These are phyloP conservation scores for Fusarium bactridioides DNA, from an alignment of 2,329 filamentous ascomycete genomes.

Conservation along the genomic window DNA sequence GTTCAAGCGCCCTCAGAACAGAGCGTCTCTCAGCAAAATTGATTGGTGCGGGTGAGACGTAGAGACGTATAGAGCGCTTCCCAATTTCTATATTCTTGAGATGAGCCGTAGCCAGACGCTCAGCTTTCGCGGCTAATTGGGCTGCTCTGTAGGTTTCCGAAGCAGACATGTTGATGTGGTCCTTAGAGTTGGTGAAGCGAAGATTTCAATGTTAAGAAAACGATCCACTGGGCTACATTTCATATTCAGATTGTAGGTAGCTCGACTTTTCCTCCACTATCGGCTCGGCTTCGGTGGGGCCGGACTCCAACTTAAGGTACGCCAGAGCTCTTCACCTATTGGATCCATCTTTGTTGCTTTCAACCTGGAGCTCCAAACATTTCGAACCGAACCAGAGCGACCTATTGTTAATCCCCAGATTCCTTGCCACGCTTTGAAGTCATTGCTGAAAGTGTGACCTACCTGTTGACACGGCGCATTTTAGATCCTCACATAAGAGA, in stretches of 20 bases:
- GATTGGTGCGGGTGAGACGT: slow-evolving; percentile 60
- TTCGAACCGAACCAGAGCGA: not conserved
- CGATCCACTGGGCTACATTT: not conserved
- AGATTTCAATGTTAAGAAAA: not conserved
- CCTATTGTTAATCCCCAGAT: not conserved
- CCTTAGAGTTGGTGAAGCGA: not conserved
- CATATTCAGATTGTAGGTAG: not conserved
- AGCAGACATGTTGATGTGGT: not conserved
- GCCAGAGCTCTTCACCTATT: not conserved
- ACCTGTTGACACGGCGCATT: not conserved
- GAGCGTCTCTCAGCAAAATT: slow-evolving; percentile 63
- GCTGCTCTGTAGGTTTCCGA: not conserved
- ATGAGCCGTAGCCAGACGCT: not conserved
- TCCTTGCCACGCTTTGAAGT: not conserved
- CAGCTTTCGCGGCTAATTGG: not conserved
- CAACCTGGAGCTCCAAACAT: not conserved
- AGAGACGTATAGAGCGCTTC: slow-evolving; percentile 52
- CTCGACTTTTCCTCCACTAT: slow-evolving; percentile 14
- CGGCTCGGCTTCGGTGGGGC: slow-evolving; percentile 32
- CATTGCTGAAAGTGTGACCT: not conserved
- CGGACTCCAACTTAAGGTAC: slow-evolving; percentile 20
- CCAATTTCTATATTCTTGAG: not conserved
- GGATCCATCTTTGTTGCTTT: slow-evolving; percentile 5
- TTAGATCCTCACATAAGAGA: not conserved
- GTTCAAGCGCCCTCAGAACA: slow-evolving; percentile 60